Conservation (phyloP, 257 asterid genomes). For the Solanum chaucha region DNA sequence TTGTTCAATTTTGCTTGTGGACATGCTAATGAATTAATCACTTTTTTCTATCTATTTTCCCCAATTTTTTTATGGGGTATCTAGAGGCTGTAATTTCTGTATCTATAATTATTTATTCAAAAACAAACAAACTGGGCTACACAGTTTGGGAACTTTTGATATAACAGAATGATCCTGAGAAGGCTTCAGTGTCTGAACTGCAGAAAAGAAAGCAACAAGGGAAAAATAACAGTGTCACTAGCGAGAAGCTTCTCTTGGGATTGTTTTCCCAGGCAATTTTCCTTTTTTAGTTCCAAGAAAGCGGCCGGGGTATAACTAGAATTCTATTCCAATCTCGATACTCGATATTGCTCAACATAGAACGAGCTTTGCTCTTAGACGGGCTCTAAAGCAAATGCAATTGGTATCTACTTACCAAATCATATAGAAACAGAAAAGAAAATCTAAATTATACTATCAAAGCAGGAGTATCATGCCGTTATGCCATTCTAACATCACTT, state of each 20-base stretch:
- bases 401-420: not conserved
- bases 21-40: not conserved
- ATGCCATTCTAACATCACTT: not conserved
- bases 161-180: not conserved
- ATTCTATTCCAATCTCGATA: too few relatives aligned
- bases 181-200: not conserved
- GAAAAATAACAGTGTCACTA: not conserved
- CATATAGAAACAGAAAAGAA: not conserved
- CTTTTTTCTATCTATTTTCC: not conserved
- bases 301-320: too few relatives aligned
- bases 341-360: not conserved
- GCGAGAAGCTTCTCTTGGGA: too few relatives aligned
- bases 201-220: not conserved
- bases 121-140: not conserved
- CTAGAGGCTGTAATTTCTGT: not conserved
- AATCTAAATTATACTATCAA: not conserved
- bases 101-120: not conserved
- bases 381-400: not conserved
- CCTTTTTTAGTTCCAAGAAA: too few relatives aligned
- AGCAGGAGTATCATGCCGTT: not conserved
- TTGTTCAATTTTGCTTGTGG: not conserved
- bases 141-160: not conserved
- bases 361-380: not conserved
- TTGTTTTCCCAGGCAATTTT: too few relatives aligned
- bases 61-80: not conserved